Evolutionary conservation across 176 grass and related monocot genomes (phyloP), one percentile per base, ranked within the genome.

Genomic region (Oryza punctata): DNA sequence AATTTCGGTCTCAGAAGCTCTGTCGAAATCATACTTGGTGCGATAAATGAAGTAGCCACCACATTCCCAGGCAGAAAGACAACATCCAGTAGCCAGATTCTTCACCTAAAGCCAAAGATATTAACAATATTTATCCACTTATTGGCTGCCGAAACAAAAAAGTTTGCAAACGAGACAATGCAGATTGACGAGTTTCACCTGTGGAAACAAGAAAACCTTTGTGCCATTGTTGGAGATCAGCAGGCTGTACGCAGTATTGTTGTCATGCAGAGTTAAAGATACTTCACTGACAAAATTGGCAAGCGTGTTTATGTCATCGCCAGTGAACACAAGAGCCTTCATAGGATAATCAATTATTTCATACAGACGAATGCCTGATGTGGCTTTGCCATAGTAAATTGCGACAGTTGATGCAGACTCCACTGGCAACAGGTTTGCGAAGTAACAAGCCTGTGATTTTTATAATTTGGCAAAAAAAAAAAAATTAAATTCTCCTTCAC

Each of bases 301-400:
- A 27, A 91, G 77, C 57, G 65, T 10, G 24, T 83, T 77, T 44
- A 82, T 64, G 59, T 89, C 89, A 25, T 77, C 89, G 89, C 84
- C 72, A 2, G 83, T 46, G 63, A 94, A 91, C 73, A 91, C 70
- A 8, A 94, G 61, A 69, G 89, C 44, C 63, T 85, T 91, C n/a
- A 94, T 57, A 78, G 92, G 87, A 73, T 94, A 94, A 11, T 87
- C 87, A 72, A 89, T 70, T 76, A 78, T 70, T 91, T 94, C 89
- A 54, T 68, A 87, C 12, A 94, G 80, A 54, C 4, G 29, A 37
- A 89, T 59, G 13, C 70, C 78, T 76, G 76, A 81, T 86, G 32
- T 77, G 21, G 27, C 30, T 25, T 71, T 73, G 67, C 72, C 71
- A 50, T 81, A 70, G 72, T 89, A 87, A 27, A 91, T 40, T 10